Evolutionary conservation across 768 basidiomycete species (phyloP), one percentile per base, ranked within the genome.

Genomic region (Pleurotus tuber-regium): DNA sequence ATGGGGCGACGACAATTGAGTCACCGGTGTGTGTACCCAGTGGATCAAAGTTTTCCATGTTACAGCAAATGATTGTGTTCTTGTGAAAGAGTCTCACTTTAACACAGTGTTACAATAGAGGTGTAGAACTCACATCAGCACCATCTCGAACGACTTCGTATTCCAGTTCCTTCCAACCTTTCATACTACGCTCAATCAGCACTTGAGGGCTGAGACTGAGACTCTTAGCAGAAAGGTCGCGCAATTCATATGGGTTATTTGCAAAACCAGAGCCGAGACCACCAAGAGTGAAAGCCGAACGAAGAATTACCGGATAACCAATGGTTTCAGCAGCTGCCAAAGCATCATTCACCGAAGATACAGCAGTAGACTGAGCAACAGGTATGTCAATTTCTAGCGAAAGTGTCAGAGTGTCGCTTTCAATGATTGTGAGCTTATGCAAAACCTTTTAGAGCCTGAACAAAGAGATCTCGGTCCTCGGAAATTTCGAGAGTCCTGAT

Each of bases 61-160:
- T 95, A 72, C 96, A 98, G 74, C 95, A 98, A 61, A 98, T 98
- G 70, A 99, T 99, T 23, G 95, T 98, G 75, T 98, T 97, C 90
- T 92, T 61, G 14, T 38, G 33, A 40, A 24, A 42, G 24, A 8
- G 43, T 52, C 41, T 36, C 55, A 63, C 61, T 23, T n/a, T n/a
- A n/a, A n/a, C n/a, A 29, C 43, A 56, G 41, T 57, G 21, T 16
- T 43, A 43, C 40, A 52, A 19, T 38, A 50, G 50, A 41, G 33
- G 24, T 33, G 54, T 21, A 51, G 14, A 4, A 83, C 89, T 59
- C 68, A 93, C 92, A 71, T 99, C 97, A 44, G 96, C 96, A 58
- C 80, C 94, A 66, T 99, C 97, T 49, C 97, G 89, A 62, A 98
- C 97, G 55, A 99, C 97, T 67, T 99, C 97, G 60, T 98, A 99